These are phyloP conservation scores for Capronia epimyces DNA, from an alignment of 2,329 filamentous ascomycete species.

Conservation along the genomic window DNA sequence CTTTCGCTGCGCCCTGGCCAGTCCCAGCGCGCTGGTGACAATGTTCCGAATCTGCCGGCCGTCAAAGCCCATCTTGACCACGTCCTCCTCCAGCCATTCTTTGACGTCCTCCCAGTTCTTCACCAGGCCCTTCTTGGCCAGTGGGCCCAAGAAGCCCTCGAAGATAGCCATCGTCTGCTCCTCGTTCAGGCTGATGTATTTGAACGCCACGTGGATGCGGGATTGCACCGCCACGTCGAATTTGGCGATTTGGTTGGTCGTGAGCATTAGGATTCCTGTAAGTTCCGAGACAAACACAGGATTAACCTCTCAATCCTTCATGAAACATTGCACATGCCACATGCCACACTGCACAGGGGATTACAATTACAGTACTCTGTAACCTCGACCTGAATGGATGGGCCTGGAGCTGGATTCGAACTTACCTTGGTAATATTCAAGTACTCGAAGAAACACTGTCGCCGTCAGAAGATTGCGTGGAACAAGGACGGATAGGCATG, in stretches of 20 bases:
- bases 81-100: constrained; percentile 11
- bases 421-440: constrained; percentile 29
- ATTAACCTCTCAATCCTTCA: no score
- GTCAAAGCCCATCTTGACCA: constrained; percentile 17
- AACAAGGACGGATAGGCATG: not conserved
- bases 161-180: not conserved
- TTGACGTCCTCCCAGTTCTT: constrained; percentile 17
- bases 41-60: constrained; percentile 24
- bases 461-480: not conserved
- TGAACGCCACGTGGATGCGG: constrained; percentile 30
- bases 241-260: constrained; percentile 29
- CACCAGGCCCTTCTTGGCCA: constrained; percentile 7
- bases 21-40: constrained; percentile 1
- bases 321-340: no score
- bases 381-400: no score
- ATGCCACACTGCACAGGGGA: no score
- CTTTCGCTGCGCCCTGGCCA: no score
- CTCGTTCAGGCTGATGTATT: constrained; percentile 21
- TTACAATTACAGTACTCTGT: no score
- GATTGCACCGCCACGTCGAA: constrained; percentile 32
- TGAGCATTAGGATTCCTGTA: constrained; percentile 28
- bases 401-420: no score
- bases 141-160: not conserved
- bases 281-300: no score
- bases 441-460: constrained; percentile 27